phyloP scores from a whole-genome alignment of 805 yeast genomes.

The Spathaspora passalidarum region DNA sequence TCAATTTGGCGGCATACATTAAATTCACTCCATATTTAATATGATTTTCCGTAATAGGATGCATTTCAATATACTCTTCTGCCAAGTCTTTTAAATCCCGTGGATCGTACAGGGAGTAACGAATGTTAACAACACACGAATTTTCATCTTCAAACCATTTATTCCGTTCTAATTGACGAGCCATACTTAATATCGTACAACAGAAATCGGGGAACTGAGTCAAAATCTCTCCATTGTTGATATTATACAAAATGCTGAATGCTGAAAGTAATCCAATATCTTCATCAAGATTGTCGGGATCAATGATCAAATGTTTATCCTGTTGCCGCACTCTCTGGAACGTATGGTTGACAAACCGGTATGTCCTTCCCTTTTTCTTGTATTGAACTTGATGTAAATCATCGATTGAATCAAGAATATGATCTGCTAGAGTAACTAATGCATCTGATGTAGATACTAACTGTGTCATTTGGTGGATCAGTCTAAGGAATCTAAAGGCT shows the following conservation, averaged over 20 bases:
- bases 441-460: slow-evolving; percentile 29
- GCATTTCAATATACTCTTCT: slow-evolving; percentile 23
- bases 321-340: slow-evolving; percentile 49
- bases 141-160: slow-evolving; percentile 49
- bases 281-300: slow-evolving; percentile 25
- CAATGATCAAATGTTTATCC: slow-evolving; percentile 45
- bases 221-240: slow-evolving; percentile 36
- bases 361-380: slow-evolving; percentile 46
- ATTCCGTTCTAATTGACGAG: slow-evolving; percentile 46
- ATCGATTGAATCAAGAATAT: slow-evolving; percentile 32
- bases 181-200: slow-evolving; percentile 46
- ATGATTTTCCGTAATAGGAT: slow-evolving; percentile 29
- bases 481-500: no score
- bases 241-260: slow-evolving; percentile 37
- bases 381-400: slow-evolving; percentile 33
- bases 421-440: slow-evolving; percentile 31
- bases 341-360: slow-evolving; percentile 45
- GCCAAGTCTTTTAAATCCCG: slow-evolving; percentile 27
- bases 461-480: slow-evolving; percentile 2
- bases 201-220: slow-evolving; percentile 39
- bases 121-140: slow-evolving; percentile 36
- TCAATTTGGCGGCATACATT: slow-evolving; percentile 45
- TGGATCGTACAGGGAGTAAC: slow-evolving; percentile 32
- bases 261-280: slow-evolving; percentile 41
- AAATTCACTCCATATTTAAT: slow-evolving; percentile 41